A percentile compares a stretch with the other conserved stretches of the same genome.
Evolutionary conservation across 139 green algal species (phyloP).

Genomic region (Coccomyxa sp.): DNA sequence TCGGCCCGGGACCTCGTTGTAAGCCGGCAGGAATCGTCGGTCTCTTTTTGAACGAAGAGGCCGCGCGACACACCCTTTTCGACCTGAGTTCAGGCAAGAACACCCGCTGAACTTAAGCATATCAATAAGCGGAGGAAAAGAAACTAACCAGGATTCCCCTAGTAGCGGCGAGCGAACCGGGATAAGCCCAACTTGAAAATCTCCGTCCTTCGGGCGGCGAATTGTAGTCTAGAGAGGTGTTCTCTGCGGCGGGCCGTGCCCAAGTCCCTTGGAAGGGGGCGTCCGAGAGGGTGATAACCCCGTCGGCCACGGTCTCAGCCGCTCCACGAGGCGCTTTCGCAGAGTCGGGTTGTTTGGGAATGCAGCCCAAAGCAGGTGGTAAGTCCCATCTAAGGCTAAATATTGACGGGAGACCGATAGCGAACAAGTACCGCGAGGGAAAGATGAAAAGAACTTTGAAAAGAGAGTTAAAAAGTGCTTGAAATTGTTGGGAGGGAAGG

Average conservation of each 20-base stretch:
- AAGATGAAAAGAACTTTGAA: slow-evolving; percentile 98
- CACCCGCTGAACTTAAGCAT: slow-evolving; percentile 94
- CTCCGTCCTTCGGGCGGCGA: slow-evolving; percentile 61
- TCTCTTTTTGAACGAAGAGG: too few species aligned
- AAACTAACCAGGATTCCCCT: slow-evolving; percentile 92
- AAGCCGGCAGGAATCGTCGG: not conserved
- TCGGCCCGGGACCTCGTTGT: not conserved
- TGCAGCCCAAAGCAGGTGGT: slow-evolving; percentile 88
- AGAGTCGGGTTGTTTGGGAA: slow-evolving; percentile 91
- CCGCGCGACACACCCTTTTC: too few species aligned
- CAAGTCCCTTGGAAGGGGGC: slow-evolving; percentile 75
- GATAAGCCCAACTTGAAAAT: slow-evolving; percentile 86
- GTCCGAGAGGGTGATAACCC: slow-evolving; percentile 86
- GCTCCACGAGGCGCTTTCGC: not conserved
- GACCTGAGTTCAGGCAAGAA: slow-evolving; percentile 81
- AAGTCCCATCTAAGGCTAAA: slow-evolving; percentile 94
- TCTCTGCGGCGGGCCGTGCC: slow-evolving; percentile 50
- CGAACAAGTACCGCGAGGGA: slow-evolving; percentile 95
- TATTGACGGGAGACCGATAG: slow-evolving; percentile 90
- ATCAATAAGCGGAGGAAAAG: slow-evolving; percentile 95
- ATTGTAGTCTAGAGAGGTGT: slow-evolving; percentile 86
- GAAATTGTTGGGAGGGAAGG: slow-evolving; percentile 93
- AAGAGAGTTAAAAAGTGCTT: slow-evolving; percentile 95
- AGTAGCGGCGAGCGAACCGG: slow-evolving; percentile 89
- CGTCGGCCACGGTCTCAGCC: slow-evolving; percentile 39